phyloP scores from a whole-genome alignment of 805 yeast genomes.

The Grigorovia jiainica region DNA sequence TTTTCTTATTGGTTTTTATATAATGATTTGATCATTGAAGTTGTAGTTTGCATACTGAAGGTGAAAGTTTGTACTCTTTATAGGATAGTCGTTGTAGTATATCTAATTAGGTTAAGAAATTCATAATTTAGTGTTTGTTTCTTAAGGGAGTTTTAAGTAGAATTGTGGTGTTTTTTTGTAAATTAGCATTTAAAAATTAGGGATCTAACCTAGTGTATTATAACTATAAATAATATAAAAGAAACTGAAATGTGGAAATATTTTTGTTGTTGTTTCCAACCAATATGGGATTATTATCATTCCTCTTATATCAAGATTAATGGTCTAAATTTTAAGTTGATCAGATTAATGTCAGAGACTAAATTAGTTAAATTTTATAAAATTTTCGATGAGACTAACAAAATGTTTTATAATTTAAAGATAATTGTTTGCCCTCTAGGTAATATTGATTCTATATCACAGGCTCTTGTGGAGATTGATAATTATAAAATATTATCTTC shows the following conservation, averaged over 20 bases:
- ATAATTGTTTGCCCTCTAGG: slow-evolving; percentile 86
- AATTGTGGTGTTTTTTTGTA: too few species aligned
- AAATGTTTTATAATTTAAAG: slow-evolving; percentile 37
- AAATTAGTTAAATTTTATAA: slow-evolving; percentile 82
- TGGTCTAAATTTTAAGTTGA: slow-evolving; percentile 50
- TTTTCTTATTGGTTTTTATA: too few species aligned
- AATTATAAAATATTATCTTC: slow-evolving; percentile 61
- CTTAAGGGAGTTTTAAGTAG: too few species aligned
- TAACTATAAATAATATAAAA: too few species aligned
- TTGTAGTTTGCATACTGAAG: too few species aligned
- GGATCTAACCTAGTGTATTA: too few species aligned
- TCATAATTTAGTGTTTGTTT: too few species aligned
- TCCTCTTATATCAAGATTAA: slow-evolving; percentile 46
- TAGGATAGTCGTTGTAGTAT: too few species aligned
- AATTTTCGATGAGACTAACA: slow-evolving; percentile 42
- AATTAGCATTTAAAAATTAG: too few species aligned
- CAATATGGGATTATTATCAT: slow-evolving; percentile 35
- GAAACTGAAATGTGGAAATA: slow-evolving; percentile 15
- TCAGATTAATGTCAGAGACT: slow-evolving; percentile 78
- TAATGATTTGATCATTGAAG: too few species aligned
- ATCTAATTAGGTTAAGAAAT: too few species aligned
- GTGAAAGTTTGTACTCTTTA: too few species aligned
- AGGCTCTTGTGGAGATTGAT: slow-evolving; percentile 70
- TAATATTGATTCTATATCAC: slow-evolving; percentile 52
- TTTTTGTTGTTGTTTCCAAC: slow-evolving; percentile 14